Evolutionary conservation across 2,329 filamentous ascomycete species (phyloP), one percentile per base, ranked within the genome.

Genomic region (Curvularia verruculosa): DNA sequence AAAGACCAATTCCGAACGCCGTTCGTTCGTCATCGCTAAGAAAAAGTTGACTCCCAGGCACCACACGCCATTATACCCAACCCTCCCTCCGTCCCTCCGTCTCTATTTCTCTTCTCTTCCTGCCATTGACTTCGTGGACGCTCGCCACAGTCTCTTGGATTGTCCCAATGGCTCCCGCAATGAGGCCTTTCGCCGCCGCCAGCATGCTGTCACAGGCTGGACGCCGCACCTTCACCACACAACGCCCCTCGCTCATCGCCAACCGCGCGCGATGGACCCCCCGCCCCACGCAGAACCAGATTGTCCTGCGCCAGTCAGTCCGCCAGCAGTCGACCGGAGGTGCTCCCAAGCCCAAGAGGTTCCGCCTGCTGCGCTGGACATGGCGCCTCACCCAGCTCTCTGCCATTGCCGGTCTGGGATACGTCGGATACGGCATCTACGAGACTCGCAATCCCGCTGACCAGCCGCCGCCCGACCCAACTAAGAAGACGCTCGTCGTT

Each of bases 401-500:
- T 53, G 77, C 87, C 59, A 77, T 95, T 61, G 90, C 84, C 62
- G 83, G 88, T 56, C 74, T 90, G 40, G 91, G 82, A 64, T 92
- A 89, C 74, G 81, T 93, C 58, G 85, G 84, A 68, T 97, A 95
- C 77, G 85, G 86, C 73, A 89, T 97, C 80, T 97, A 93, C 78
- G 82, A 88, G 49, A 87, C 91, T 75, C 88, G 91, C 70, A 85
- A 96, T 77, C 94, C 94, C 9, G 83, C 84, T 40, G 89, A 93
- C 52, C 95, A 98, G 81, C 80, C 84, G 58, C 82, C 86, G 62
- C 87, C 90, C 18, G 92, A 97, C 78, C 90, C 93, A 54, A 84
- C 75, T 70, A 99, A 98, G 89, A 99, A 99, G 86, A 99, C 93
- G 10, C 84, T 99, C 54, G 95, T 99, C 45, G 87, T 99, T 66